Evolutionary conservation across 345 rosid genomes (phyloP), one percentile per base, ranked within the genome.

Genomic region (Theobroma cacao): DNA sequence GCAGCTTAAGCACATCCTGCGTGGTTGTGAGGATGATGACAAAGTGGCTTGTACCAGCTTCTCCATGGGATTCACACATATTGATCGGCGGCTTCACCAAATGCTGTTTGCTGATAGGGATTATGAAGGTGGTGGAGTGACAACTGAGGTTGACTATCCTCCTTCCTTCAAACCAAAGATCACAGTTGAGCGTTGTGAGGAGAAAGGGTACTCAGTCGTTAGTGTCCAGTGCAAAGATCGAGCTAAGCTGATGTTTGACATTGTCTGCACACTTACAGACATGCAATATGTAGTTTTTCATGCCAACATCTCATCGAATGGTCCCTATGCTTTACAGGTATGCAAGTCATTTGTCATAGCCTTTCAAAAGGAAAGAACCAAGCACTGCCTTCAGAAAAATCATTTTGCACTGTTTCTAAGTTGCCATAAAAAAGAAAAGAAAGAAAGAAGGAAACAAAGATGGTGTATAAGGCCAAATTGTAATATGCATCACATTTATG

Each of bases 261-360:
- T 93, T 82, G 98, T 95, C 18, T 95, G 97, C 90, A 95, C 99
- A 31, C 91, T 95, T 47, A 95, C 99, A 12, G 99, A 95, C 66
- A 92, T 93, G 99, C 97, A 95, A 36, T 95, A 95, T 80, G 96
- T 92, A 75, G 98, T 95, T 79, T 95, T 92, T 66, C 99, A 93
- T 78, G 99, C 99, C 58, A 85, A 83, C 58, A 90, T 93, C 63
- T 85, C 91, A 7, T 93, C 98, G 0, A 86, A 83, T 40, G 97
- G 91, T n/a, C 92, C 97, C 65, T 82, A 82, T 82, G 98, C 98
- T 13, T 82, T 86, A 52, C 98, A 93, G 92, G 96, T 87, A 74
- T 7, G 15, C 22, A 1, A 13, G 12, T 20, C 38, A n/a, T 28
- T 52, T 53, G 36, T 15, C 26, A 36, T 8, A 15, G 62, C 47